Base-by-base conservation (phyloP, 2,329 filamentous ascomycete species). In the Exophiala dermatitidis region DNA sequence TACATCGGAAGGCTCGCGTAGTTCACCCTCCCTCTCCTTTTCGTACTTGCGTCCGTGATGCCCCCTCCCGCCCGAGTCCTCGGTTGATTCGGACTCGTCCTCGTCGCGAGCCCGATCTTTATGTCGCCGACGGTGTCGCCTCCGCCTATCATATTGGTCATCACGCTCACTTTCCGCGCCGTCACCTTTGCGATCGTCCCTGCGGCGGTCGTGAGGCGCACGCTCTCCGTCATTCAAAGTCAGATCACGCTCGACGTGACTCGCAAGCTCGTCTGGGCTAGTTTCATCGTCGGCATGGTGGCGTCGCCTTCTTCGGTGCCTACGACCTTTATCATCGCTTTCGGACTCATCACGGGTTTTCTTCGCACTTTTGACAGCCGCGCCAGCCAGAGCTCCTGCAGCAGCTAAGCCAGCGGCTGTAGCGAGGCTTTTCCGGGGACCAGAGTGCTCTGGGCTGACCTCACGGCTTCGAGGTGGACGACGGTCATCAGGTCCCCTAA, bases 391-490 rank as follows among this genome's bases (percentile, higher is more conserved):
- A 3, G 47, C 56, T 12, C 55, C 60, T 32, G 55, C 57, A n/a
- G 56, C 58, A 26, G 56, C 57, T 7, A 57, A 59, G 12, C 56
- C 56, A 9, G 61, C 62, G 4, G 58, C 58, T 38, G 61, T n/a
- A 29, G 29, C 54, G 26, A 57, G 47, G 19, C 53, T 54, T 46
- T 59, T 60, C 12, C 57, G 60, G 9, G 58, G 31, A 19, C 55
- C 55, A 7, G 59, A 53, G 31, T 54, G 56, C 9, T 62, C 62
- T 7, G 59, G 59, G 40, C 62, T 64, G n/a, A 42, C 42, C 8
- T 62, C 59, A 19, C 60, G 54, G 34, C 54, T 58, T 19, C 56
- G 53, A 38, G 50, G 54, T 47, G 48, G 48, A 10, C 54, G 51
- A 40, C 54, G 48, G 12, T 54, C 47, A 10, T 56, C 55, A 38